A percentile compares a stretch with the other conserved stretches of the same genome.
These are phyloP conservation scores for Elasticomyces elasticus DNA, from an alignment of 495 filamentous ascomycete genomes.

Conservation along the genomic window DNA sequence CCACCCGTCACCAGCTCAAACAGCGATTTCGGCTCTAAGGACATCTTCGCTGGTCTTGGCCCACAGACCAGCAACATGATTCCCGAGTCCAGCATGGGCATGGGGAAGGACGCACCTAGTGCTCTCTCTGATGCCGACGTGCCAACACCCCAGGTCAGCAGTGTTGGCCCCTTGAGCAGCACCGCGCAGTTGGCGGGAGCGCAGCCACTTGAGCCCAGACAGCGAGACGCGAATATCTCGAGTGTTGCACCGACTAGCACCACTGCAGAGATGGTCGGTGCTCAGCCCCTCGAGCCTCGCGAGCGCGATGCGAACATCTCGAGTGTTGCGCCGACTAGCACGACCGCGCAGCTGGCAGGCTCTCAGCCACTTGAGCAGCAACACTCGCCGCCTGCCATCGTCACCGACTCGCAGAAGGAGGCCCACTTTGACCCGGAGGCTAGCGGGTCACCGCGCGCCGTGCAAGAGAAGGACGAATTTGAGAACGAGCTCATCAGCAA, in stretches of 20 bases:
- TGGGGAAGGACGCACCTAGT: conserved; percentile 36
- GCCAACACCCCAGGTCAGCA: too few species aligned
- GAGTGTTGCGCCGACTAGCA: conserved; percentile 57
- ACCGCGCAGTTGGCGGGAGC: too few species aligned
- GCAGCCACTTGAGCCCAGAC: too few species aligned
- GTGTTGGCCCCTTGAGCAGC: too few species aligned
- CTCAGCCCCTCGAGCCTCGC: too few species aligned
- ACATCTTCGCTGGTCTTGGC: conserved; percentile 41
- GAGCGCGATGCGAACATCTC: conserved; percentile 53
- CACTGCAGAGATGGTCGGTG: too few species aligned
- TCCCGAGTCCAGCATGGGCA: conserved; percentile 78
- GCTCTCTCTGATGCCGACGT: conserved; percentile 32
- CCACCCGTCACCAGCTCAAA: conserved; percentile 40
- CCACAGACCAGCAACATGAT: conserved; percentile 46
- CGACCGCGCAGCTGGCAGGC: conserved; percentile 63
- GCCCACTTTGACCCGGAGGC: conserved; percentile 21
- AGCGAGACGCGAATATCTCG: conserved; percentile 52
- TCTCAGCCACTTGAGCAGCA: conserved; percentile 55
- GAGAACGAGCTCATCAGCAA: conserved; percentile 22
- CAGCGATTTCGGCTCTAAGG: conserved; percentile 38
- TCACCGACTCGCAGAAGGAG: conserved; percentile 51
- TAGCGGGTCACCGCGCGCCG: conserved; percentile 15
- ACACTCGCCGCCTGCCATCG: conserved; percentile 49
- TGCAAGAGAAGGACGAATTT: conserved; percentile 19
- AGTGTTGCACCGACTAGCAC: too few species aligned